These are phyloP conservation scores for Aspergillus sp. DNA, from an alignment of 2,329 filamentous ascomycete genomes.

Conservation along the genomic window DNA sequence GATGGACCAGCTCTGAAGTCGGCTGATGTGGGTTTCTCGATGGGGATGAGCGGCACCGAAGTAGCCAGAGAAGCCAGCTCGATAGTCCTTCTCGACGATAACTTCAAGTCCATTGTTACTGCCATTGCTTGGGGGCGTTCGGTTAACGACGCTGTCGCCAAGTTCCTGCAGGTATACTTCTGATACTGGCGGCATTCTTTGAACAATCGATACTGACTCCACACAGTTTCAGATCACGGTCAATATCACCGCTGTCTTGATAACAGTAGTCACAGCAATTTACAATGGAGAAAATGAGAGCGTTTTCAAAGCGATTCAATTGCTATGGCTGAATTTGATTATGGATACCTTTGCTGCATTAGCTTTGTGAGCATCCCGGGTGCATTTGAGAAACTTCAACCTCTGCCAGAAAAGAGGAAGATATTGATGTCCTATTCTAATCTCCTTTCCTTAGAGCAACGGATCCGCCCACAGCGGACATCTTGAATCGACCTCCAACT, in stretches of 20 bases:
- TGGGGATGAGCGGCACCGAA: neutral
- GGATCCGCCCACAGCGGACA: neutral
- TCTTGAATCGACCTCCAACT: neutral
- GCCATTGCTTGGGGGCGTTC: neutral
- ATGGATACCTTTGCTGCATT: conserved; percentile 2
- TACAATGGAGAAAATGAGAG: neutral
- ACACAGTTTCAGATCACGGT: conserved; percentile 1
- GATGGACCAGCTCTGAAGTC: neutral
- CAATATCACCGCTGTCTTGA: neutral
- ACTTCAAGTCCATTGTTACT: conserved; percentile 1
- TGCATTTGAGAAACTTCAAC: too few species aligned
- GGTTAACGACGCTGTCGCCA: neutral
- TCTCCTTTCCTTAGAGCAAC: neutral
- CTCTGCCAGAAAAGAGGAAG: too few species aligned
- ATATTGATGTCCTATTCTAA: too few species aligned
- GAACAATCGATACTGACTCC: neutral
- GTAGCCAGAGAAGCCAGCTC: neutral
- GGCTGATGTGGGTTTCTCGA: neutral
- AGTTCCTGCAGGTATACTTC: neutral
- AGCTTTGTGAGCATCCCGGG: neutral
- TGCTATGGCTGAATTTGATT: conserved; percentile 2
- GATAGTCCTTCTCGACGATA: neutral
- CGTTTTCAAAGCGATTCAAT: neutral
- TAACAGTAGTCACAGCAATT: neutral
- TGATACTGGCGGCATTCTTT: neutral